Base-by-base conservation (phyloP, 495 filamentous ascomycete species). In the Lepidopterella palustris region DNA sequence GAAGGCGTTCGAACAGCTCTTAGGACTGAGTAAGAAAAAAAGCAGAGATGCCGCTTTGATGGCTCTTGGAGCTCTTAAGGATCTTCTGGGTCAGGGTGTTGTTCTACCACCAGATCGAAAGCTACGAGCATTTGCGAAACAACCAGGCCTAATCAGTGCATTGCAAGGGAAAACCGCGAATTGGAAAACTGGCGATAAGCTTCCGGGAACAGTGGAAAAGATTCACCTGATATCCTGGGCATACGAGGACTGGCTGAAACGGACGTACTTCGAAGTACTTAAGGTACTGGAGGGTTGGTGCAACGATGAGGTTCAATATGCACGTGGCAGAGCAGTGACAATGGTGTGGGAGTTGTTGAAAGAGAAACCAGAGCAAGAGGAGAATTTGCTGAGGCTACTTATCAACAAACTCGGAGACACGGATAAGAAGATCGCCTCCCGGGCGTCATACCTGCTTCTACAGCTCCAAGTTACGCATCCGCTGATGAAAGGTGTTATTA, bases 281-380 rank as follows among this genome's bases (percentile, higher is more conserved):
- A 89, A 92, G 74, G 83, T 90, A 40, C 79, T 98, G 5, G 93
- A 98, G 66, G 77, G 80, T 20, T 95, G 95, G 87, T 95, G 87
- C 66, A 87, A 85, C 51, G 93, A 98, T 66, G 92, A 97, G 73
- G 86, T 98, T 40, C 89, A 91, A 66, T 96, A 91, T 71, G 88
- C 95, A 15, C 82, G 92, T 57, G 85, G 84, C 20, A 84, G 89
- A 58, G 88, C 92, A 13, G 77, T 97, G 15, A 91, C 88, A 51
- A 92, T 92, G 54, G 86, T 96, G 28, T 96, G 82, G 67, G 90
- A 93, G 62, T 77, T 98, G 13, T 79, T 98, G 28, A 90, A 87
- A 70, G 90, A 93, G 72, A 98, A 97, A 73, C 93, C 93, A 0
- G 93, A 98, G 72, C 95, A 98, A 70, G 93, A 98, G 72, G 86